Conservation (phyloP, 805 yeast genomes). For the Pichia deserticola region DNA sequence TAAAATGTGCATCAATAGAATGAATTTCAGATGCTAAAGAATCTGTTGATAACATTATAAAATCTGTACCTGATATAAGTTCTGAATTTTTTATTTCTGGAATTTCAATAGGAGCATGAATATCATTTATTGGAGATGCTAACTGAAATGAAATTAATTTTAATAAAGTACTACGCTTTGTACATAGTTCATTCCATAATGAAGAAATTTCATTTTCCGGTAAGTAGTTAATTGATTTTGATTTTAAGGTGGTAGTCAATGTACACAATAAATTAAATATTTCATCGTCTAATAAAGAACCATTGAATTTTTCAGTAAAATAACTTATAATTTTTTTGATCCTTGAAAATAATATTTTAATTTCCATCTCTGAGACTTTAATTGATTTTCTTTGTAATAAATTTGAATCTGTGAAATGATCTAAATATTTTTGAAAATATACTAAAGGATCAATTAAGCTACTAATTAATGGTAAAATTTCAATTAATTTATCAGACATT, state of each 20-base stretch:
- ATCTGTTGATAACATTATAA: conserved; percentile 45
- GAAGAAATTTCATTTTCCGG: background rate
- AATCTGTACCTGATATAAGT: conserved; percentile 29
- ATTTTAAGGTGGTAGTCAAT: background rate
- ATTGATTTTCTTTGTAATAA: background rate
- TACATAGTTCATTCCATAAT: background rate
- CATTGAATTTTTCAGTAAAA: conserved; percentile 48
- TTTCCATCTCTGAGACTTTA: conserved; percentile 8
- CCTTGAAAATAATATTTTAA: conserved; percentile 7
- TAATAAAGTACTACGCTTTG: background rate
- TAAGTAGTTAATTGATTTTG: background rate
- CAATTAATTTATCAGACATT: conserved; percentile 35
- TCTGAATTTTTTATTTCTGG: background rate
- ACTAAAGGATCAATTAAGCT: conserved; percentile 38
- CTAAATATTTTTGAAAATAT: conserved; percentile 30
- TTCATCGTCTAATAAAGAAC: conserved; percentile 59
- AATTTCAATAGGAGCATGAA: background rate
- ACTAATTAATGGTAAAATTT: conserved; percentile 49
- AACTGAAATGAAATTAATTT: conserved; percentile 1
- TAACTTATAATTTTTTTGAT: conserved; percentile 6
- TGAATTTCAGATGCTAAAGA: conserved; percentile 59
- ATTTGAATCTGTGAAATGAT: conserved; percentile 7
- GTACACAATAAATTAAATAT: conserved; percentile 29
- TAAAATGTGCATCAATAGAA: conserved; percentile 58
- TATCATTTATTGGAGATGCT: background rate